phyloP scores from a whole-genome alignment of 2,329 filamentous ascomycete genomes.

The Podosphaera fusca region DNA sequence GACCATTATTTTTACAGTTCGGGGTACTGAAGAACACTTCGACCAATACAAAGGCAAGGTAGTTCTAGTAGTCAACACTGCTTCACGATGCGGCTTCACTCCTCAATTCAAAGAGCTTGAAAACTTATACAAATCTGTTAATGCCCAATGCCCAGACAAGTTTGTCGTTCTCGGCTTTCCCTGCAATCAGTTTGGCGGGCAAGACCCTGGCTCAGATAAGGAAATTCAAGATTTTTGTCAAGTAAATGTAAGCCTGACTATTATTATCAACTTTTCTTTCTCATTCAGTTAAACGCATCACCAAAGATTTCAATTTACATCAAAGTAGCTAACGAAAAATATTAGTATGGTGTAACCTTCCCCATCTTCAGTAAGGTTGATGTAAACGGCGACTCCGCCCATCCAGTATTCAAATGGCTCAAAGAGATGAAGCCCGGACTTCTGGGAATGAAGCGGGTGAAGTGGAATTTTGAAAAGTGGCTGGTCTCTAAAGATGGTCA shows the following conservation, averaged over 20 bases:
- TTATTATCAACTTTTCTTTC: conserved; percentile 19
- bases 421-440: conserved; percentile 56
- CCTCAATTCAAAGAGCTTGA: conserved; percentile 85
- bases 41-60: conserved; percentile 68
- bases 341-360: conserved; percentile 9
- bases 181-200: conserved; percentile 43
- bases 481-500: conserved; percentile 65
- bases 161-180: conserved; percentile 88
- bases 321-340: neutral
- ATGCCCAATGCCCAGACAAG: conserved; percentile 23
- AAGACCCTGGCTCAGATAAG: conserved; percentile 50
- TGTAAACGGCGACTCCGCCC: conserved; percentile 68
- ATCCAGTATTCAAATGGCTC: conserved; percentile 59
- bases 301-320: neutral
- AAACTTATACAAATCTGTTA: conserved; percentile 62
- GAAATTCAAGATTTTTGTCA: conserved; percentile 72
- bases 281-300: neutral
- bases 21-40: conserved; percentile 49
- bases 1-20: conserved; percentile 26
- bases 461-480: conserved; percentile 99
- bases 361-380: conserved; percentile 55
- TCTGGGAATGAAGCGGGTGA: conserved; percentile 70
- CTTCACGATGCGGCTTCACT: conserved; percentile 96
- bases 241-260: conserved; percentile 51
- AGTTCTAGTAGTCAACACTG: conserved; percentile 88